Percentiles rank a stretch among this genome's conserved stretches.
These are phyloP conservation scores for Zea mays DNA, from an alignment of 176 grass and related monocot genomes.

Conservation along the genomic window DNA sequence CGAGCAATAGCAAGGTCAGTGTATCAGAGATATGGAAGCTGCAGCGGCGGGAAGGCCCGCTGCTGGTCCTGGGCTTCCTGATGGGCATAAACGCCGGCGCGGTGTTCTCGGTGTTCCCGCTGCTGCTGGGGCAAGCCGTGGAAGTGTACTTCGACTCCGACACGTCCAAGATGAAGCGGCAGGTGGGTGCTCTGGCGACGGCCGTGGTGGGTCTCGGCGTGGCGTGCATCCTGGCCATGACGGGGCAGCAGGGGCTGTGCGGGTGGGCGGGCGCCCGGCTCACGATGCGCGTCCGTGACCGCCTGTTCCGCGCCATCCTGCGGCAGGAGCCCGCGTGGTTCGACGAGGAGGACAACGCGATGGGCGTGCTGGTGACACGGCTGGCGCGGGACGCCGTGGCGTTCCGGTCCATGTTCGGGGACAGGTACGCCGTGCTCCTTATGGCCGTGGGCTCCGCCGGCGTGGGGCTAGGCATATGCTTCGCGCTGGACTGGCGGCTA, in stretches of 20 bases:
- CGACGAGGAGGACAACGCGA: constrained; percentile 57
- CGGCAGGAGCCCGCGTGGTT: constrained; percentile 64
- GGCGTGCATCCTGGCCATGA: constrained; percentile 61
- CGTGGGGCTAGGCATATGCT: constrained; percentile 55
- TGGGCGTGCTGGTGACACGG: constrained; percentile 47
- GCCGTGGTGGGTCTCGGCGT: constrained; percentile 53
- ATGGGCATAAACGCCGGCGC: constrained; percentile 58
- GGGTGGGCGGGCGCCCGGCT: constrained; percentile 56
- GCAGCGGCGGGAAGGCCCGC: constrained; percentile 46
- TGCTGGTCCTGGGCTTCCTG: constrained; percentile 52
- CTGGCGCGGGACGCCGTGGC: constrained; percentile 51
- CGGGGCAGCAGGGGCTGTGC: constrained; percentile 61
- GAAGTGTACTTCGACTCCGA: constrained; percentile 50
- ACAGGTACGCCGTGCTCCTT: constrained; percentile 60
- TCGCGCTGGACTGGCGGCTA: constrained; percentile 56
- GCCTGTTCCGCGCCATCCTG: constrained; percentile 58
- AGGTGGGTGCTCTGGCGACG: constrained; percentile 44
- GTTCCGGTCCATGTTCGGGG: constrained; percentile 60
- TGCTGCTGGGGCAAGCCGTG: constrained; percentile 59
- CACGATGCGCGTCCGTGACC: constrained; percentile 46
- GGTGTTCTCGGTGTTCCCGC: constrained; percentile 62
- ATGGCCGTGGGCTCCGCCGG: constrained; percentile 60
- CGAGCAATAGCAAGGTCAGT: neutral
- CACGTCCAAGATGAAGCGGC: constrained; percentile 53
- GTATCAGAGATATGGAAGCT: constrained; percentile 48